These are phyloP conservation scores for Xylaria multiplex DNA, from an alignment of 2,329 filamentous ascomycete genomes.

Conservation along the genomic window DNA sequence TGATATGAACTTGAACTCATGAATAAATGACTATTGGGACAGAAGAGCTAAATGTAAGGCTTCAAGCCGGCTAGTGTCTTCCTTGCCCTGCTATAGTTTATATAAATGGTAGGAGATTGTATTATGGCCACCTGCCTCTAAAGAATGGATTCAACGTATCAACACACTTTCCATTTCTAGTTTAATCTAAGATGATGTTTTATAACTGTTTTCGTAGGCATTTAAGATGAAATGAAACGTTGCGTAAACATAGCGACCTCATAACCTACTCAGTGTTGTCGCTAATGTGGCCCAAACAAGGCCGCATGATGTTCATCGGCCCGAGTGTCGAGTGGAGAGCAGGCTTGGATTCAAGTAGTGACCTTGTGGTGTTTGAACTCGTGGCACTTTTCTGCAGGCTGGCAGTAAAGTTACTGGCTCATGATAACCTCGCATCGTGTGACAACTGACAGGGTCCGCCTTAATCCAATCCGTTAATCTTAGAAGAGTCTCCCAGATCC, in stretches of 20 bases:
- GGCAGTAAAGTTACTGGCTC: neutral
- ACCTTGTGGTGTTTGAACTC: constrained; percentile 9
- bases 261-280: constrained; percentile 13
- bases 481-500: constrained; percentile 6
- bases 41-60: constrained; percentile 2
- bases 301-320: constrained; percentile 29
- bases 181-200: neutral
- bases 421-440: constrained; percentile 6
- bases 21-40: neutral
- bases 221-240: constrained; percentile 21
- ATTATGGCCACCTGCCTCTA: constrained; percentile 1
- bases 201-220: neutral
- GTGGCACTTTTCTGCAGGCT: constrained; percentile 13
- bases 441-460: neutral
- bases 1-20: neutral
- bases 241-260: constrained; percentile 8
- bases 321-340: constrained; percentile 20
- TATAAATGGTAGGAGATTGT: neutral
- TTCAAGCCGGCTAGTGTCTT: neutral
- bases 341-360: neutral
- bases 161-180: constrained; percentile 24
- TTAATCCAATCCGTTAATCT: constrained; percentile 2
- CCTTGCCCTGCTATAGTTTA: constrained; percentile 8
- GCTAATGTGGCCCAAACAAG: constrained; percentile 16
- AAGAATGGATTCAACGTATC: neutral